Evolutionary conservation across 352 stramenopile species (phyloP), one percentile per base, ranked within the genome.

Genomic region (Salisapilia sapeloensis): DNA sequence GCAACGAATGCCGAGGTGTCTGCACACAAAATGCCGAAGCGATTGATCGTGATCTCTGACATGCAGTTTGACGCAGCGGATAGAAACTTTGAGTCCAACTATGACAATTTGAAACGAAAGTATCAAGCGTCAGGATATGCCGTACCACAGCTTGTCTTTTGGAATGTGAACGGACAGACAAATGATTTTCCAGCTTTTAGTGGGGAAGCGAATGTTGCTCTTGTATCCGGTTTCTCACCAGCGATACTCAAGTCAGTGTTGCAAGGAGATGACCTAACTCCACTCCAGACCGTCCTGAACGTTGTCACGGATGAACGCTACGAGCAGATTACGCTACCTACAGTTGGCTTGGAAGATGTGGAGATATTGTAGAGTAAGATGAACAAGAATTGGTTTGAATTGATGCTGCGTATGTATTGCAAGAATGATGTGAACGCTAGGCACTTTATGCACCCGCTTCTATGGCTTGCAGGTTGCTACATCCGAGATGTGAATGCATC

Each of bases 31-130:
- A 63, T 84, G 40, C 77, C 70, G 4, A 34, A 63, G 19, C 48
- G 44, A 1, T 43, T 92, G 14, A 67, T 87, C 28, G 69, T 92
- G 12, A 54, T 92, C 37, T 80, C 63, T 7, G 74, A 87, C 42
- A 91, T 92, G 77, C 69, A 82, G 50, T 86, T 86, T 28, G 40
- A 90, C 43, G 5, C 20, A 6, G 67, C 69, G 0, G 40, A 60
- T 29, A 10, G 14, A 21, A 51, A 54, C 29, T 66, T 53, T 19
- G 46, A 65, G 44, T 60, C 50, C 12, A 65, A 62, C 44, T 60
- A 58, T 40, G 24, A 46, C 16, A 45, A 50, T 38, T 48, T 67
- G 10, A 48, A 56, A 43, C 40, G 24, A 13, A 53, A 62, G 33
- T 74, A 63, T 29, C 34, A 37, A 16, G 34, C 19, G 2, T 39